Evolutionary conservation across 495 filamentous ascomycete species (phyloP), one percentile per base, ranked within the genome.

Genomic region (Tricharina praecox): DNA sequence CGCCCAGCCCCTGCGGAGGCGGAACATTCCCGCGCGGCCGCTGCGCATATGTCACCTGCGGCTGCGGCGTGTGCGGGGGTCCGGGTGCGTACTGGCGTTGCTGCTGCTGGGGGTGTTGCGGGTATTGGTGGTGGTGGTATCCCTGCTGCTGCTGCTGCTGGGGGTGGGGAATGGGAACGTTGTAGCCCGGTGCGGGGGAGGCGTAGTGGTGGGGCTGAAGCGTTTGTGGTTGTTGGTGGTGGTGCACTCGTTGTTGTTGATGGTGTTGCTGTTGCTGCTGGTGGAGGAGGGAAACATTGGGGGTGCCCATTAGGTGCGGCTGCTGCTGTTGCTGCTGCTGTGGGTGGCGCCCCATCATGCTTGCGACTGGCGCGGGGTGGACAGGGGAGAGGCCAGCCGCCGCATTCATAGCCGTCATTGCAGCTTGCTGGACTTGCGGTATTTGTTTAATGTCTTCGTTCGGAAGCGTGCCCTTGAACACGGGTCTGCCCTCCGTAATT

Each of bases 391-490:
- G 48, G 15, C 57, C 57, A 1, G 54, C 53, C 13, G 57, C 52
- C 18, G 56, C 57, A 37, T 56, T 60, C 36, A 59, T 52, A 25
- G 57, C 50, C 10, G 45, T 51, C 28, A 52, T 45, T 13, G 53
- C 56, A 3, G 57, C 53, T 13, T 28, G 20, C 28, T 50, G 49
- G 25, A 53, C 53, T 23, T 45, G 1, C 26, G 25, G 32, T 36
- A 45, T 24, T 18, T 42, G 33, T 37, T 33, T 11, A 35, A 51
- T 55, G 44, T 18, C 39, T 25, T 30, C 50, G 23, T 38, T 23
- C 0, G 54, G 57, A 15, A 60, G 56, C 1, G 71, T 77, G 10
- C 80, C 80, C 24, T 62, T 67, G 49, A 75, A 75, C 55, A 75
- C 66, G 9, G 50, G 54, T 36, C 57, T 68, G 33, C 77, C 69